A percentile compares a stretch with the other conserved stretches of the same genome.
Conservation (phyloP, 495 filamentous ascomycete species). For the Chaetomium fimeti region DNA sequence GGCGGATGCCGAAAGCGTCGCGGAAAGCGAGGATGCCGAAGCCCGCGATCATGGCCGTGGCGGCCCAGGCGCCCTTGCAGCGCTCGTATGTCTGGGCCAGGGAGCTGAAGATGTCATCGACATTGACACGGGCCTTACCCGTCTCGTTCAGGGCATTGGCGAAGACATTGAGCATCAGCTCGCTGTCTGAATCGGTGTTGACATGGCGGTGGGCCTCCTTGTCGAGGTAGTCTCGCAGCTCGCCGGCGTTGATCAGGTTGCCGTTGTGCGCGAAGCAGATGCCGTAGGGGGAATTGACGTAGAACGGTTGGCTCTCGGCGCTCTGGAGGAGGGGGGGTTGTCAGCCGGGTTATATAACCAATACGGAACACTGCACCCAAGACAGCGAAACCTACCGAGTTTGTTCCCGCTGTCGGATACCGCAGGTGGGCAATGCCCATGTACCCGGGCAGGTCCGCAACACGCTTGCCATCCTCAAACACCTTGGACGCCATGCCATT, state of each 20-base stretch:
- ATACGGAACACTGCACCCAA: neutral
- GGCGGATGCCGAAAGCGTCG: conserved; percentile 87
- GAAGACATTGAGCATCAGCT: conserved; percentile 93
- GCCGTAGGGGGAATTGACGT: conserved; percentile 89
- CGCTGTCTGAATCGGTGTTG: conserved; percentile 94
- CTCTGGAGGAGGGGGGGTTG: conserved; percentile 38
- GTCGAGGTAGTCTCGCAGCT: conserved; percentile 76
- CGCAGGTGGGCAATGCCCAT: conserved; percentile 89
- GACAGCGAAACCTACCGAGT: conserved; percentile 48
- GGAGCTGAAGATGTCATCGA: conserved; percentile 81
- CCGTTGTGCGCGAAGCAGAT: conserved; percentile 66
- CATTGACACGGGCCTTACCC: conserved; percentile 93
- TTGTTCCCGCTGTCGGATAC: conserved; percentile 89
- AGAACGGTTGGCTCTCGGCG: conserved; percentile 83
- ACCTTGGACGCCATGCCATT: conserved; percentile 87
- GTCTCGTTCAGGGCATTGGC: conserved; percentile 91
- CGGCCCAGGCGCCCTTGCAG: conserved; percentile 75
- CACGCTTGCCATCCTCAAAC: conserved; percentile 73
- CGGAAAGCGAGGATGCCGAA: conserved; percentile 86
- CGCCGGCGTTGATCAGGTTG: conserved; percentile 90
- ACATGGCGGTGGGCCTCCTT: conserved; percentile 89
- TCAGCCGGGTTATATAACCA: neutral
- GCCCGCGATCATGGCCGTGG: conserved; percentile 86
- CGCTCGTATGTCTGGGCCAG: conserved; percentile 71
- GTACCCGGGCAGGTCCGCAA: conserved; percentile 76